Conservation (phyloP, 2,329 filamentous ascomycete genomes). For the Colletotrichum navitas region DNA sequence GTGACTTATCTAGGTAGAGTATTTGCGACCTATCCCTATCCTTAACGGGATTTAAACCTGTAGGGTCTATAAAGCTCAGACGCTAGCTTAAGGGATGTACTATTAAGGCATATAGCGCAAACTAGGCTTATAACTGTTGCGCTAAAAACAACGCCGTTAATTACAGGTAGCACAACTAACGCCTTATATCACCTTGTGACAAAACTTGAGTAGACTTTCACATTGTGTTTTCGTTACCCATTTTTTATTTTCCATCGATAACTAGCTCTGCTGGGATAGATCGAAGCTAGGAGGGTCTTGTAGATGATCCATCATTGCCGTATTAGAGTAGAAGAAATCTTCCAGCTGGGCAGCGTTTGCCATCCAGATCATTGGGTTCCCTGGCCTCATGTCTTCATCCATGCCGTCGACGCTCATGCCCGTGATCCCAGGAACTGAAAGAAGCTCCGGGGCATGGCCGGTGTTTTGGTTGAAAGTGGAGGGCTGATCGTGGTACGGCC, state of each 20-base stretch:
- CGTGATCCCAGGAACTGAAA: neutral
- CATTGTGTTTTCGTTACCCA: neutral
- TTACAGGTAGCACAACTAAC: too few relatives aligned
- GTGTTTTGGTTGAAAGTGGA: constrained; percentile 35
- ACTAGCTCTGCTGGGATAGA: neutral
- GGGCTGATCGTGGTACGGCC: constrained; percentile 1
- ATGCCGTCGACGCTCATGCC: constrained; percentile 11
- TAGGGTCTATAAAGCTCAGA: too few relatives aligned
- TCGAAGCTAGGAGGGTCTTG: constrained; percentile 46
- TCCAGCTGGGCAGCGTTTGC: constrained; percentile 53
- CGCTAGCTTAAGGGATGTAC: too few relatives aligned
- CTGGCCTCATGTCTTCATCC: constrained; percentile 20
- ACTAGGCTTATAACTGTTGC: too few relatives aligned
- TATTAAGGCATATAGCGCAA: too few relatives aligned
- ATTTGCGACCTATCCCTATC: too few relatives aligned
- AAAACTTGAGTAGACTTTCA: too few relatives aligned
- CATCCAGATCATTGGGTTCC: constrained; percentile 52
- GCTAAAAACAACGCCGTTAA: too few relatives aligned
- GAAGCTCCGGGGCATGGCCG: neutral
- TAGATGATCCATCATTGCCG: constrained; percentile 54
- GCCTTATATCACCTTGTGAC: too few relatives aligned
- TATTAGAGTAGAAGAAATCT: constrained; percentile 55
- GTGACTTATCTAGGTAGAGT: too few relatives aligned
- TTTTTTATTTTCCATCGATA: too few relatives aligned
- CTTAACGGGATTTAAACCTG: too few relatives aligned